A percentile compares a stretch with the other conserved stretches of the same genome.
phyloP scores from a whole-genome alignment of 192 early-diverging fungal species.

The Coemansia reversa region DNA sequence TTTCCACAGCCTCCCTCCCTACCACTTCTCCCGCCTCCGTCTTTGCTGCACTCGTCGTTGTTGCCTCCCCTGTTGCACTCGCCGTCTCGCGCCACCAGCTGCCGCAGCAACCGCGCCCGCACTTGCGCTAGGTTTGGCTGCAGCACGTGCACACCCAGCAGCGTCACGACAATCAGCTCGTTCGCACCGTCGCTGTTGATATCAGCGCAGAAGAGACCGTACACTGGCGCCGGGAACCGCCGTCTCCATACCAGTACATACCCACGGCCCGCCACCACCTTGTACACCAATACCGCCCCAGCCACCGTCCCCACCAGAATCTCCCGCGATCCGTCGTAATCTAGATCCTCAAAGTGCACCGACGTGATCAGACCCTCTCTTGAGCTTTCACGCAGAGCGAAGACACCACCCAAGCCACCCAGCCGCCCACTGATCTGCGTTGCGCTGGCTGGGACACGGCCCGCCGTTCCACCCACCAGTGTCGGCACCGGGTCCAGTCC shows the following conservation, averaged over 20 bases:
- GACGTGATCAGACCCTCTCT: slow-evolving; percentile 44
- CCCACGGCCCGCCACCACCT: slow-evolving; percentile 32
- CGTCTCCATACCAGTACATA: slow-evolving; percentile 51
- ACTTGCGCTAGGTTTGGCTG: slow-evolving; percentile 48
- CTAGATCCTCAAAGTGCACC: slow-evolving; percentile 51
- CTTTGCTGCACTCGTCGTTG: background rate
- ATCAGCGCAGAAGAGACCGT: slow-evolving; percentile 46
- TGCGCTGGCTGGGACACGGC: slow-evolving; percentile 30
- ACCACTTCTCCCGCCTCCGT: background rate
- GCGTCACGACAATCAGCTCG: slow-evolving; percentile 54
- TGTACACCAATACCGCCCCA: slow-evolving; percentile 49
- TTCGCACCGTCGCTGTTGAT: slow-evolving; percentile 53
- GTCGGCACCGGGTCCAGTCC: slow-evolving; percentile 54
- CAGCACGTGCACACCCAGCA: slow-evolving; percentile 51
- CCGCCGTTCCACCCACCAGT: slow-evolving; percentile 35
- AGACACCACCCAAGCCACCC: slow-evolving; percentile 44
- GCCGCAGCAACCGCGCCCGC: slow-evolving; percentile 36
- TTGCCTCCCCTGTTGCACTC: background rate
- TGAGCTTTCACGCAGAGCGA: slow-evolving; percentile 40
- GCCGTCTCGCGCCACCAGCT: slow-evolving; percentile 22
- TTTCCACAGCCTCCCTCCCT: too few species aligned
- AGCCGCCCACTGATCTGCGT: slow-evolving; percentile 37
- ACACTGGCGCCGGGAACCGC: slow-evolving; percentile 46
- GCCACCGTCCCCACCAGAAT: slow-evolving; percentile 47
- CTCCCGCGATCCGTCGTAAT: slow-evolving; percentile 41